These are phyloP conservation scores for Trypanosoma mega DNA, from an alignment of 208 protist species.

Conservation along the genomic window DNA sequence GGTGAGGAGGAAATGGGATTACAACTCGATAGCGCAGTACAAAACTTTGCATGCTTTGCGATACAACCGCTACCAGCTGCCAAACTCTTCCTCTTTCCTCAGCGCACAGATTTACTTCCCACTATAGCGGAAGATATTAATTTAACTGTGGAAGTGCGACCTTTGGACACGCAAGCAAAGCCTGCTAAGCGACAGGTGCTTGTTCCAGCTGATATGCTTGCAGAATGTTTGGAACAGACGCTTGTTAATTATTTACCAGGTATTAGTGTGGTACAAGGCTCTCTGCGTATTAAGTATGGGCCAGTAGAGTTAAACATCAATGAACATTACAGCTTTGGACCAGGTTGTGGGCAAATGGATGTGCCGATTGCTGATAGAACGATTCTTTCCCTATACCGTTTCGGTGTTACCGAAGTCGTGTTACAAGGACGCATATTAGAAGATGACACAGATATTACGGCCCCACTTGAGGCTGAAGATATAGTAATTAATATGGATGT, in stretches of 20 bases:
- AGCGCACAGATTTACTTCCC: constrained; percentile 56
- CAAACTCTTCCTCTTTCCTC: constrained; percentile 74
- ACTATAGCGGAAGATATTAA: constrained; percentile 67
- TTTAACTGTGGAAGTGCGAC: constrained; percentile 66
- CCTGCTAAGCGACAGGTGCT: constrained; percentile 59
- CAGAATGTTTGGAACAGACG: constrained; percentile 63
- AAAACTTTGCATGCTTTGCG: constrained; percentile 82
- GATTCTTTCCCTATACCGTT: constrained; percentile 78
- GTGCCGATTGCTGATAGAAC: constrained; percentile 81
- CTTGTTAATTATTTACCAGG: constrained; percentile 61
- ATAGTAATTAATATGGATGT: constrained; percentile 78
- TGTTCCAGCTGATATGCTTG: constrained; percentile 78
- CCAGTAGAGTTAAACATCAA: constrained; percentile 86
- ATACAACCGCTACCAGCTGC: constrained; percentile 70
- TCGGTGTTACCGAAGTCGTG: constrained; percentile 79
- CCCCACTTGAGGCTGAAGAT: constrained; percentile 37
- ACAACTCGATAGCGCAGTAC: constrained; percentile 53
- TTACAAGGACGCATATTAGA: constrained; percentile 72
- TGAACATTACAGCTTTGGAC: constrained; percentile 85
- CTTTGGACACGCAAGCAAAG: constrained; percentile 52
- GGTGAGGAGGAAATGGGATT: constrained; percentile 85
- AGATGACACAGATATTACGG: constrained; percentile 29
- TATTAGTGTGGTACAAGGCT: constrained; percentile 69
- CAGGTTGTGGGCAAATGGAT: constrained; percentile 70
- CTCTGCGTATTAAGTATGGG: constrained; percentile 81